A percentile compares a stretch with the other conserved stretches of the same genome.
These are phyloP conservation scores for Phaeolepiota aurea DNA, from an alignment of 768 basidiomycete genomes.

Conservation along the genomic window DNA sequence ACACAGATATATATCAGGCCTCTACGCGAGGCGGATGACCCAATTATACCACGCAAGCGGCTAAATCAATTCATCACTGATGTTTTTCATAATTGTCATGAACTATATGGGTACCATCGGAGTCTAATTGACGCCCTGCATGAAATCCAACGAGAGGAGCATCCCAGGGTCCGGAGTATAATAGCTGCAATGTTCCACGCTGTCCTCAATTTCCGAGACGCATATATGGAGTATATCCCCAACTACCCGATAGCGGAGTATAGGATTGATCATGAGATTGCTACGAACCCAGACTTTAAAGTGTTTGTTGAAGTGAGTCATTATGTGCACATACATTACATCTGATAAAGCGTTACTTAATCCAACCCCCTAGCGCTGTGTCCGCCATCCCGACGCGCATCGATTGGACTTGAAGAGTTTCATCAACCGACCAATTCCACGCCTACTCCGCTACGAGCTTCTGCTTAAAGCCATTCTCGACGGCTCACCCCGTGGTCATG, in stretches of 20 bases:
- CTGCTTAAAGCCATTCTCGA: slow-evolving; percentile 75
- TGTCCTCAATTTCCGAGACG: slow-evolving; percentile 85
- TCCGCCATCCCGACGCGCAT: slow-evolving; percentile 69
- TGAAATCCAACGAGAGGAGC: slow-evolving; percentile 82
- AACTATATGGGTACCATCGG: slow-evolving; percentile 69
- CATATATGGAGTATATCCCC: slow-evolving; percentile 88
- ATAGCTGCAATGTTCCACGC: slow-evolving; percentile 84
- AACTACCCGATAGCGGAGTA: slow-evolving; percentile 91
- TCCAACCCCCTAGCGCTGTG: not conserved
- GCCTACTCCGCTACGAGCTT: slow-evolving; percentile 80
- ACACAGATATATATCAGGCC: slow-evolving; percentile 77
- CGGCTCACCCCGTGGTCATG: slow-evolving; percentile 65
- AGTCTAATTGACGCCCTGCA: slow-evolving; percentile 73
- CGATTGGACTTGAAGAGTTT: slow-evolving; percentile 88
- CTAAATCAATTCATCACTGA: slow-evolving; percentile 76
- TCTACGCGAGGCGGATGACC: slow-evolving; percentile 63
- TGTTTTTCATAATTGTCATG: slow-evolving; percentile 82
- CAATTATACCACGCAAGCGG: slow-evolving; percentile 66
- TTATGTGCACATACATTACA: not conserved
- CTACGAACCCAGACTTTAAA: slow-evolving; percentile 70
- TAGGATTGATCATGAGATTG: slow-evolving; percentile 82
- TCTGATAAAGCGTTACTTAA: not conserved
- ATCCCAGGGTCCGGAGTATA: slow-evolving; percentile 71
- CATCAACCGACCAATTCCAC: slow-evolving; percentile 84
- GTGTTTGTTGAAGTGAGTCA: slow-evolving; percentile 66